Evolutionary conservation across 148 eudicot genomes (phyloP).

Genomic region (Heliamphora exappendiculata): DNA sequence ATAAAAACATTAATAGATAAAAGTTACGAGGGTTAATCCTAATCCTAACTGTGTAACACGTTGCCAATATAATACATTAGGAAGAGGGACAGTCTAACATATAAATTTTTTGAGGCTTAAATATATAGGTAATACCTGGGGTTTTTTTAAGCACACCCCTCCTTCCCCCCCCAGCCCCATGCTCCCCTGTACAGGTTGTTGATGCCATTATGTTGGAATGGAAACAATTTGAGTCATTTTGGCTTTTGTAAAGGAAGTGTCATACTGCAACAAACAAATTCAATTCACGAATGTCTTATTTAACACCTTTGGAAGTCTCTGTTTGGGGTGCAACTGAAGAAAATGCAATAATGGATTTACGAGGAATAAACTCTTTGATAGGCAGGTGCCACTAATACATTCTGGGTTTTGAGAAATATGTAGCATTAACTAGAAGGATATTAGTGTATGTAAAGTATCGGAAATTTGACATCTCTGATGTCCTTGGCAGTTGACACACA

Average conservation of each 20-base stretch:
- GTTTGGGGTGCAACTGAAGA: not conserved
- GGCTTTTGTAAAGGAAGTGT: conserved; percentile 9
- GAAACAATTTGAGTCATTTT: not conserved
- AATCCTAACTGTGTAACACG: too few relatives aligned
- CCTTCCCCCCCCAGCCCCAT: too few relatives aligned
- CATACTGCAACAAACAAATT: not conserved
- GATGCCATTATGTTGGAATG: not conserved
- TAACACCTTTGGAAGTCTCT: not conserved
- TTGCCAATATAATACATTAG: too few relatives aligned
- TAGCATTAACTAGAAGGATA: not conserved
- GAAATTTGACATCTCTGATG: not conserved
- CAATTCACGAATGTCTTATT: not conserved
- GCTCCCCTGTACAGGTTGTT: not conserved
- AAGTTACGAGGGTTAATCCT: too few relatives aligned
- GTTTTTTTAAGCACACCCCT: too few relatives aligned
- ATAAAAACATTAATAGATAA: too few relatives aligned
- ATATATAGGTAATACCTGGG: too few relatives aligned
- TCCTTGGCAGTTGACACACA: not conserved
- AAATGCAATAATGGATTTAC: not conserved
- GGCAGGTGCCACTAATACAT: not conserved
- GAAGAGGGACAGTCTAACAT: too few relatives aligned
- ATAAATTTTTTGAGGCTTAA: too few relatives aligned
- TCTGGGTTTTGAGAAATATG: not conserved
- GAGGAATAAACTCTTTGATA: not conserved
- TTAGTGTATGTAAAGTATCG: not conserved